These are phyloP conservation scores for Spathaspora sp. DNA, from an alignment of 805 yeast genomes.

Conservation along the genomic window DNA sequence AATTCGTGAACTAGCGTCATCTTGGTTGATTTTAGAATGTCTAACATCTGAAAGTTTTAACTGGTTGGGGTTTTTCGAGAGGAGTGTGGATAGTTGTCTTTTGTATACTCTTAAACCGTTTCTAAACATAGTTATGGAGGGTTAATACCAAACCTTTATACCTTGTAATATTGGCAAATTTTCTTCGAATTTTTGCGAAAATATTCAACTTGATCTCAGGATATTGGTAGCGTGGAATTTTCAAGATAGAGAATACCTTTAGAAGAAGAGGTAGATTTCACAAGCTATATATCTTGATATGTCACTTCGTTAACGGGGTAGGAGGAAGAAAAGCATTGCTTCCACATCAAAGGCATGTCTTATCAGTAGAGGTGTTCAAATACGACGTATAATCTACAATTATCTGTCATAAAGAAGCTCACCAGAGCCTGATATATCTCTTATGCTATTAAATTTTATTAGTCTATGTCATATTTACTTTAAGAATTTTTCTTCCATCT, in stretches of 20 bases:
- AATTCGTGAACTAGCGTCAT: not conserved
- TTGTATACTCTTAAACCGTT: not conserved
- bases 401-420: too few relatives aligned
- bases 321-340: too few relatives aligned
- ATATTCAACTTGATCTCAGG: too few relatives aligned
- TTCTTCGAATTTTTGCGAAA: not conserved
- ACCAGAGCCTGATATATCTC: not conserved
- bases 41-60: not conserved
- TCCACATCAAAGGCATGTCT: too few relatives aligned
- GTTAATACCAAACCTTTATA: not conserved
- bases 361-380: too few relatives aligned
- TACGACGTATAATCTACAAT: too few relatives aligned
- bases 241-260: too few relatives aligned
- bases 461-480: not conserved
- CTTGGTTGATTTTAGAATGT: not conserved
- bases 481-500: slow-evolving; percentile 32
- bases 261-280: too few relatives aligned
- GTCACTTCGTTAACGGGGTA: too few relatives aligned
- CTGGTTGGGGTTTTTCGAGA: not conserved
- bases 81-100: not conserved
- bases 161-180: not conserved
- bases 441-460: not conserved
- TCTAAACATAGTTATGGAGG: not conserved
- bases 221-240: not conserved
- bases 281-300: too few relatives aligned